Percentiles rank a stretch among this genome's conserved stretches.
Conservation (phyloP, 1,284 basidiomycete genomes). For the Malassezia vespertilionis region DNA sequence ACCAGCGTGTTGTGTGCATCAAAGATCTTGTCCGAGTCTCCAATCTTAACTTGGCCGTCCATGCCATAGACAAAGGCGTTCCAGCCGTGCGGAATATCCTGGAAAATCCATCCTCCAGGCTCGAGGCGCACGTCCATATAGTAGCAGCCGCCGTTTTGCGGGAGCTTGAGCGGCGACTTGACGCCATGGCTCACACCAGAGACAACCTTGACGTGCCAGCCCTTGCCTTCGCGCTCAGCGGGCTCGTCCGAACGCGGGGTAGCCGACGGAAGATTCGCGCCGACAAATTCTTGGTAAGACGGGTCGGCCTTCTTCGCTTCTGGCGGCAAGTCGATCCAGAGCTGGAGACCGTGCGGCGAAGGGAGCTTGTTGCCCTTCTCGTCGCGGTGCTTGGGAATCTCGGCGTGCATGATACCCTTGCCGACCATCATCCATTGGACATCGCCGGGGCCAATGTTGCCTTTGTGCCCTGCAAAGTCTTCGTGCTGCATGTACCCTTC, state of each 20-base stretch:
- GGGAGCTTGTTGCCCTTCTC: slow-evolving; percentile 52
- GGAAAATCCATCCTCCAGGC: slow-evolving; percentile 63
- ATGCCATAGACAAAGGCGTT: slow-evolving; percentile 47
- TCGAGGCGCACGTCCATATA: slow-evolving; percentile 71
- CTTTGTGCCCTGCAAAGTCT: slow-evolving; percentile 74
- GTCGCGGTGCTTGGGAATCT: slow-evolving; percentile 69
- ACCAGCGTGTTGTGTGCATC: slow-evolving; percentile 65
- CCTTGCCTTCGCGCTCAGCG: slow-evolving; percentile 59
- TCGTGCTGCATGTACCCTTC: slow-evolving; percentile 75
- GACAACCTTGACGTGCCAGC: slow-evolving; percentile 66
- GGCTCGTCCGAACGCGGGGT: slow-evolving; percentile 62
- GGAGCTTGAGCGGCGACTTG: slow-evolving; percentile 72
- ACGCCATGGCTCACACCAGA: slow-evolving; percentile 76
- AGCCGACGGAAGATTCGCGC: slow-evolving; percentile 46
- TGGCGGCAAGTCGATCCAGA: slow-evolving; percentile 87
- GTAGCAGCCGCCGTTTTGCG: slow-evolving; percentile 70
- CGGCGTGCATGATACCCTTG: slow-evolving; percentile 43
- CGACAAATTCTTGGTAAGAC: slow-evolving; percentile 52
- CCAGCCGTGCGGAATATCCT: slow-evolving; percentile 60
- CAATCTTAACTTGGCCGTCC: slow-evolving; percentile 53
- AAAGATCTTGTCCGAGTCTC: slow-evolving; percentile 50
- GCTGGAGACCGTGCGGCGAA: slow-evolving; percentile 68
- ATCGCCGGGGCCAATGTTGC: slow-evolving; percentile 58
- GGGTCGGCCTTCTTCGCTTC: slow-evolving; percentile 67
- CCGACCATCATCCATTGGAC: slow-evolving; percentile 34